Evolutionary conservation across 2,329 filamentous ascomycete species (phyloP).

Genomic region (Calonectria crousiana): DNA sequence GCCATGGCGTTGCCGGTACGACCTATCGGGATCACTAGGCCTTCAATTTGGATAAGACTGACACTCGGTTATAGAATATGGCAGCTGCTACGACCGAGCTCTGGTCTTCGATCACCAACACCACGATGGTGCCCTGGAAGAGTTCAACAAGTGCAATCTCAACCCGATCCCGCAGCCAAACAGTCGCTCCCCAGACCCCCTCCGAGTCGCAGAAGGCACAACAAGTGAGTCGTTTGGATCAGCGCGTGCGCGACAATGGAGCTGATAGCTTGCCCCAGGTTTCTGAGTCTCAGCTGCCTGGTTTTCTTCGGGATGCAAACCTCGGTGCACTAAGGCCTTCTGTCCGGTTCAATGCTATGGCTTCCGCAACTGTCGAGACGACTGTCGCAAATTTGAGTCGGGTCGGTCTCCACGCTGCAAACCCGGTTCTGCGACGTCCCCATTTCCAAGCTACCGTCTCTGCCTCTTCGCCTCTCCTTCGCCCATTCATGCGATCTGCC

Average conservation of each 20-base stretch:
- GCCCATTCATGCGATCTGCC: constrained; percentile 41
- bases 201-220: constrained; percentile 24
- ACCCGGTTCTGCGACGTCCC: constrained; percentile 44
- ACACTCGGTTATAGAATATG: constrained; percentile 50
- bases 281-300: constrained; percentile 38
- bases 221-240: constrained; percentile 33
- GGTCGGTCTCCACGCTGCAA: constrained; percentile 47
- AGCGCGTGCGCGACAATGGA: constrained; percentile 5
- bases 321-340: constrained; percentile 22
- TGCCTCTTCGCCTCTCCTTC: constrained; percentile 36
- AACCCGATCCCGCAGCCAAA: constrained; percentile 24
- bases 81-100: constrained; percentile 58
- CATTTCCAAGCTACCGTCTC: constrained; percentile 39
- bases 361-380: constrained; percentile 29
- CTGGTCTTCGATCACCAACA: constrained; percentile 60
- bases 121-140: constrained; percentile 52
- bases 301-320: constrained; percentile 43
- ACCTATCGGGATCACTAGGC: constrained; percentile 9
- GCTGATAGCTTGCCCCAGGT: constrained; percentile 32
- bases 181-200: constrained; percentile 18
- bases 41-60: constrained; percentile 31
- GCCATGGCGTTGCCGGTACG: constrained; percentile 48
- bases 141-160: constrained; percentile 26
- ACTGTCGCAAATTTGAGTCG: constrained; percentile 42
- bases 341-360: constrained; percentile 19